Base-by-base conservation (phyloP, 345 rosid species). In the Trapa bicornis region DNA sequence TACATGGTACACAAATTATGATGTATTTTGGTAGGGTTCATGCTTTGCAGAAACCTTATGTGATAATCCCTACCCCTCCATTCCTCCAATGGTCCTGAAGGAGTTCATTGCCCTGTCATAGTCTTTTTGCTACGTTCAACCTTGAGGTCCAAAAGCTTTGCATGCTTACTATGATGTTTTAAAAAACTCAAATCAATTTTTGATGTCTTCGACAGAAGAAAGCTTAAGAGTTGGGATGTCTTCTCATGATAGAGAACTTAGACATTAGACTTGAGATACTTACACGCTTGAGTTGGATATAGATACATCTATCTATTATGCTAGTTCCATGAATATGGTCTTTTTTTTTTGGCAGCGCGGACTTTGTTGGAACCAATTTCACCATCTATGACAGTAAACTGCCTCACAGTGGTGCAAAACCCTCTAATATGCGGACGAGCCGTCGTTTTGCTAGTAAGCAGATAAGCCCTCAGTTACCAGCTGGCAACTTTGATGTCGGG, bases 361-460 rank as follows among this genome's bases (percentile, higher is more conserved):
- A 92, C 83, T 92, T 92, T 73, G 90, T 92, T 29, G 97, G 98
- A 61, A 92, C 97, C 77, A 89, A 89, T 82, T 92, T 89, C 72
- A 92, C 86, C 52, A 83, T 92, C 72, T 92, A 85, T 45, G 97
- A 92, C 82, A 86, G 96, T 78, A 82, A 82, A 76, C 92, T 92
- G 1, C 97, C 97, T 0, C 87, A 84, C 64, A 76, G 70, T 56
- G 97, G 96, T 66, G 98, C 97, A 62, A 92, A 85, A 73, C 96
- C 94, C 39, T 92, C 96, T 16, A 82, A 87, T 68, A 76, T 77
- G 68, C 85, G 82, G 78, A 66, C 87, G 13, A 86, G 89, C 67
- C 92, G 97, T 62, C 83, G 96, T 71, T 86, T 89, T 79, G 82
- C 97, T 29, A 88, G 94, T 58, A 93, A 93, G 74, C 98, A 89